Evolutionary conservation across 148 eudicot species (phyloP).

Genomic region (Rheum nobile): DNA sequence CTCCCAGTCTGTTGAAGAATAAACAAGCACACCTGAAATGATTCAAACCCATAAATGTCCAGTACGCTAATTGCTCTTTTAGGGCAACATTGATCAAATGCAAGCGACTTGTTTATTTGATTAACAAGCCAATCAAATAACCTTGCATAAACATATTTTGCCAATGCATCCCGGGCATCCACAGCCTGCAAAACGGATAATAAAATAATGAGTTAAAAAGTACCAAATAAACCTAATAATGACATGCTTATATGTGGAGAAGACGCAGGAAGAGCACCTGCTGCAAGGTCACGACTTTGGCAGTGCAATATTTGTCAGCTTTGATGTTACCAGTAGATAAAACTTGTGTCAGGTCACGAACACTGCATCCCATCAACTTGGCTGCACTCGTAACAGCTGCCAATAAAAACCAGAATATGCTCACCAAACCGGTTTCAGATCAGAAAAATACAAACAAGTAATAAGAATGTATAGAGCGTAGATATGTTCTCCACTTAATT

Average conservation of each 20-base stretch:
- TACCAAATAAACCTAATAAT: background rate
- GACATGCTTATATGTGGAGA: background rate
- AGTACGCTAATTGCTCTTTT: slow-evolving; percentile 84
- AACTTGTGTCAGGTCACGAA: slow-evolving; percentile 48
- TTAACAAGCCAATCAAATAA: slow-evolving; percentile 89
- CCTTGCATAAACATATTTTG: slow-evolving; percentile 72
- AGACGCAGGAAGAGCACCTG: slow-evolving; percentile 37
- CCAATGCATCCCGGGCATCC: slow-evolving; percentile 84
- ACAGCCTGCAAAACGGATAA: slow-evolving; percentile 40
- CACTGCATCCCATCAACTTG: slow-evolving; percentile 69
- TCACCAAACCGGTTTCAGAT: background rate
- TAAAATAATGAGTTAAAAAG: background rate
- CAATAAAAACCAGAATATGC: slow-evolving; percentile 12
- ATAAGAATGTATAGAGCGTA: background rate
- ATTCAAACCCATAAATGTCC: slow-evolving; percentile 96
- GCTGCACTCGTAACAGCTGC: slow-evolving; percentile 69
- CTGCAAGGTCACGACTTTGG: slow-evolving; percentile 60
- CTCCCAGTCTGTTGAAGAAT: background rate
- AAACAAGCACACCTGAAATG: slow-evolving; percentile 53
- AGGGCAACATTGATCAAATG: slow-evolving; percentile 36
- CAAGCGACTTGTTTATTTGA: slow-evolving; percentile 58
- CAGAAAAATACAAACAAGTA: background rate
- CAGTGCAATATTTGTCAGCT: slow-evolving; percentile 66
- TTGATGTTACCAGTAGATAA: slow-evolving; percentile 53
- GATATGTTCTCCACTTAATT: background rate